Percentiles rank a stretch among this genome's conserved stretches.
These are phyloP conservation scores for Vitis rupestris DNA, from an alignment of 164 flowering plant genomes.

Conservation along the genomic window DNA sequence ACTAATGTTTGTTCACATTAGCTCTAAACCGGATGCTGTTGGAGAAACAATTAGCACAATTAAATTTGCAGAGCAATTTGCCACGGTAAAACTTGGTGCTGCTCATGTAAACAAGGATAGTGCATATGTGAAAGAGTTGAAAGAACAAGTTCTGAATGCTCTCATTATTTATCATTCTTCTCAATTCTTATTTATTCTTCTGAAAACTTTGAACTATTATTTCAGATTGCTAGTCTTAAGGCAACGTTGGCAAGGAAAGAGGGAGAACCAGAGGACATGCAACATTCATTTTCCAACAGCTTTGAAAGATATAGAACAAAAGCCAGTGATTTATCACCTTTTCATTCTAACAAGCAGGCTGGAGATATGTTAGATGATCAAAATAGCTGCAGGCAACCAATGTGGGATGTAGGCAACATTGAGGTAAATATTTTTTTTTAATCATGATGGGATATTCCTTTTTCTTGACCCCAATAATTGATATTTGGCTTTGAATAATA, in stretches of 20 bases:
- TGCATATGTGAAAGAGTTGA: slow-evolving; percentile 53
- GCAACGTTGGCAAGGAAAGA: slow-evolving; percentile 59
- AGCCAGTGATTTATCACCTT: slow-evolving; percentile 31
- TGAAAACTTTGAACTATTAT: background rate
- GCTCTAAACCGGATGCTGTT: slow-evolving; percentile 68
- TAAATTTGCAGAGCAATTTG: slow-evolving; percentile 79
- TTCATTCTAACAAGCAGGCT: slow-evolving; percentile 24
- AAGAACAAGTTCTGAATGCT: slow-evolving; percentile 47
- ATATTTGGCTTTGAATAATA: background rate
- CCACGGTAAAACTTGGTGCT: slow-evolving; percentile 66
- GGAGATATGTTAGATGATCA: slow-evolving; percentile 19
- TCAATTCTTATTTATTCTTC: background rate
- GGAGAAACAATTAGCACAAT: slow-evolving; percentile 80
- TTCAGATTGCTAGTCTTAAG: slow-evolving; percentile 64
- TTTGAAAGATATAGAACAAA: slow-evolving; percentile 30
- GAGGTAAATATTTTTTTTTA: slow-evolving; percentile 32
- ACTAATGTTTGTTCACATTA: slow-evolving; percentile 93
- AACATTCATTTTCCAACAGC: slow-evolving; percentile 19
- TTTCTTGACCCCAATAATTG: background rate
- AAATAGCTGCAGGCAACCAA: slow-evolving; percentile 40
- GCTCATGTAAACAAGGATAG: slow-evolving; percentile 58
- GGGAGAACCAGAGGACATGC: slow-evolving; percentile 25
- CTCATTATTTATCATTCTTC: background rate
- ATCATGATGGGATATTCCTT: background rate
- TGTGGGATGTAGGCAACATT: slow-evolving; percentile 56